Evolutionary conservation across 345 rosid species (phyloP).

Genomic region (Carallia brachiata): DNA sequence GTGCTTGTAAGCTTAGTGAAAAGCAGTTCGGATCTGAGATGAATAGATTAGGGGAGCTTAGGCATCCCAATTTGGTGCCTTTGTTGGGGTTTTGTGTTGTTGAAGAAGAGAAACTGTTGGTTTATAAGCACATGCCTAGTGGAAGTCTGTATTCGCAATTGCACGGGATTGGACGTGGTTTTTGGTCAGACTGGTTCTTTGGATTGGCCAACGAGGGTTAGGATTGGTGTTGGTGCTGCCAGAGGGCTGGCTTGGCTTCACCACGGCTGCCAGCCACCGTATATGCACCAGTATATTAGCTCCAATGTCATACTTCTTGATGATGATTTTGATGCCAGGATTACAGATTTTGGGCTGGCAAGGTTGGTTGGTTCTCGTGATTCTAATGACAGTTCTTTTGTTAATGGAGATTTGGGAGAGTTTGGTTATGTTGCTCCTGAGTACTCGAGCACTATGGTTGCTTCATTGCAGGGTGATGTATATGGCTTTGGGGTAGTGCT

Average conservation of each 20-base stretch:
- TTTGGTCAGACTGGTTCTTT: conserved; percentile 27
- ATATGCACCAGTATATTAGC: conserved; percentile 67
- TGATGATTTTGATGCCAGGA: conserved; percentile 81
- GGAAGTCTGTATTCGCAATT: conserved; percentile 66
- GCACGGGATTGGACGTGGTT: conserved; percentile 42
- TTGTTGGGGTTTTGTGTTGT: conserved; percentile 82
- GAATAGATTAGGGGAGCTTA: conserved; percentile 63
- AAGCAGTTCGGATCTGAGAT: conserved; percentile 74
- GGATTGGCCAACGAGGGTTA: conserved; percentile 76
- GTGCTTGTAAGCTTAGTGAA: conserved; percentile 56
- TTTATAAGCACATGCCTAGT: conserved; percentile 78
- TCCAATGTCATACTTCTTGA: conserved; percentile 73
- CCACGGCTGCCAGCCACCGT: conserved; percentile 70
- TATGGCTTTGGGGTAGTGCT: conserved; percentile 83
- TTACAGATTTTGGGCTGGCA: conserved; percentile 74
- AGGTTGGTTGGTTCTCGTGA: conserved; percentile 48
- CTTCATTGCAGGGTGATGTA: conserved; percentile 77
- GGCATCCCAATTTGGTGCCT: conserved; percentile 85
- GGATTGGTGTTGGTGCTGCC: conserved; percentile 75
- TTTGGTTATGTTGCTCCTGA: conserved; percentile 88
- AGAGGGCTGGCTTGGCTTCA: conserved; percentile 93
- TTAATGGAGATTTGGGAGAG: conserved; percentile 67
- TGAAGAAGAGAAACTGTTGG: conserved; percentile 76
- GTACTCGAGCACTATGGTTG: conserved; percentile 60
- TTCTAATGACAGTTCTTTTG: conserved; percentile 46